These are phyloP conservation scores for Rasamsonia emersonii DNA, from an alignment of 2,329 filamentous ascomycete species.

Conservation along the genomic window DNA sequence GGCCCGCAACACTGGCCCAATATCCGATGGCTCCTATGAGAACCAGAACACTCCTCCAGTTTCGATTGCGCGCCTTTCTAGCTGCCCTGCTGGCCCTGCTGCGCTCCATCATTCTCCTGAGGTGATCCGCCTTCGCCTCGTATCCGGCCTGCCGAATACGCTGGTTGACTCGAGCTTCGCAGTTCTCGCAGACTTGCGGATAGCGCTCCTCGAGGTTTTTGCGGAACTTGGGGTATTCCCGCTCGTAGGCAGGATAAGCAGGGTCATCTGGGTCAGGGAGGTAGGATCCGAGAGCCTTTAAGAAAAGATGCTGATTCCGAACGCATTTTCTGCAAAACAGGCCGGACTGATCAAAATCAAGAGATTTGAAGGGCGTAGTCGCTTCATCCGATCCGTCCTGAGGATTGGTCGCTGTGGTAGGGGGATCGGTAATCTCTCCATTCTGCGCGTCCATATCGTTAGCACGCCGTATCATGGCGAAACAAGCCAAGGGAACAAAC, in stretches of 20 bases:
- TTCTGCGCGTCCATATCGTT: constrained; percentile 44
- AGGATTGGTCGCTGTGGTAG: constrained; percentile 48
- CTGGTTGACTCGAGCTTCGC: constrained; percentile 63
- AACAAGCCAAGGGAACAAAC: constrained; percentile 39
- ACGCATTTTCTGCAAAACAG: constrained; percentile 70
- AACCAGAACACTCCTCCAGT: constrained; percentile 37
- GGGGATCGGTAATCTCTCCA: constrained; percentile 84
- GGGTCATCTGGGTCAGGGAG: constrained; percentile 59
- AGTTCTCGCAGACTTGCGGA: constrained; percentile 77
- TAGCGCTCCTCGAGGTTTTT: constrained; percentile 70
- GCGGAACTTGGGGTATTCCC: constrained; percentile 61
- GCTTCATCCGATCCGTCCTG: constrained; percentile 21
- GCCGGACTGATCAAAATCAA: constrained; percentile 26
- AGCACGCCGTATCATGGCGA: not conserved
- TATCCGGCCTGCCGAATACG: constrained; percentile 66
- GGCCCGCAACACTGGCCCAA: constrained; percentile 34
- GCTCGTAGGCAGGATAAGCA: constrained; percentile 60
- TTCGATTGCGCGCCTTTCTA: constrained; percentile 25
- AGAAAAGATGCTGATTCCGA: constrained; percentile 80
- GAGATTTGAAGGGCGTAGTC: constrained; percentile 38
- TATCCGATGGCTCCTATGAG: constrained; percentile 35
- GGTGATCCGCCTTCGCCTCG: constrained; percentile 72
- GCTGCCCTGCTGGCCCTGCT: constrained; percentile 33
- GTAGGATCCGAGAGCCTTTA: constrained; percentile 69
- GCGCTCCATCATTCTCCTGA: constrained; percentile 66